Evolutionary conservation across 202 grass and related monocot species (phyloP), one percentile per base, ranked within the genome.

Genomic region (Digitaria exilis): DNA sequence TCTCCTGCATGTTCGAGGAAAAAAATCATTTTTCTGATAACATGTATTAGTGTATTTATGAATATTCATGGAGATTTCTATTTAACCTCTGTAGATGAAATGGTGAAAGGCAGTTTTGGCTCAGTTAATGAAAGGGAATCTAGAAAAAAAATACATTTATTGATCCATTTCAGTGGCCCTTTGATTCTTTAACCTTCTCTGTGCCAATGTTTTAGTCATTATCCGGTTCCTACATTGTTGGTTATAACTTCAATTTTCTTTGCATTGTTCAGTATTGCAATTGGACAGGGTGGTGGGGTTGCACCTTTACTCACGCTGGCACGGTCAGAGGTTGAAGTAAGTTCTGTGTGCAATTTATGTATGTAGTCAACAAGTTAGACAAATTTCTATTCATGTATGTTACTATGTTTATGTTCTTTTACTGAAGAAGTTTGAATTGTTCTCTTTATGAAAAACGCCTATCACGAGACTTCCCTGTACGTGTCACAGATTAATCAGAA

Each of bases 261-360:
- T 93, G 32, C 61, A 74, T 49, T 73, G 69, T 69, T 45, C 54
- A 97, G 94, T 85, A 97, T 97, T 76, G 94, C 94, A 83, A 94
- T 97, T 85, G 94, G 94, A 70, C 87, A 88, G 77, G 91, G 91
- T 80, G 94, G 94, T 50, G 94, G 94, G 39, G 88, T 97, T 73
- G 87, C 84, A 81, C 94, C 94, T 73, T 79, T 97, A 87, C 89
- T 97, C 67, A 88, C 85, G 55, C 78, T 97, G 82, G 94, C 94
- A 84, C 87, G 85, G 17, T 97, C 94, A 34, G 89, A 97, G 68
- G 79, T 82, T 74, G 94, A 94, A 92, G 94, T 94, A 91, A 88
- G 91, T 92, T 69, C 10, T 68, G 29, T 60, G 81, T 71, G n/a
- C 52, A 56, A 22, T 81, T 83, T 25, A 19, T 81, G 75, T 25